Percentiles rank a stretch among this genome's conserved stretches.
phyloP scores from a whole-genome alignment of 305 asterid species.

The Solanum hybrid region DNA sequence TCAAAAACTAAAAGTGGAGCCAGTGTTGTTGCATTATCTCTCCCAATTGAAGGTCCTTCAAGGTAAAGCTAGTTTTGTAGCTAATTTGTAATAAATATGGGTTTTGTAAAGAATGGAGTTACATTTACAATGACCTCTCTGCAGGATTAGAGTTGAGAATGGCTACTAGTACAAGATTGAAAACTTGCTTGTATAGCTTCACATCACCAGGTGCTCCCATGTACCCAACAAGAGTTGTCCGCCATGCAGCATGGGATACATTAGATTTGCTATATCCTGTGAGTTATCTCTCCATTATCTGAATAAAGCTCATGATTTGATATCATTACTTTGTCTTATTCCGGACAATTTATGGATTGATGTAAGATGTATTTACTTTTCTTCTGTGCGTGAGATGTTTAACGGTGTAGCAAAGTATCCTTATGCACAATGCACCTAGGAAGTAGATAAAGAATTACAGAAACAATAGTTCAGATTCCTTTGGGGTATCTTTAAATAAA shows the following conservation, averaged over 20 bases:
- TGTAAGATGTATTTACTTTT: background rate
- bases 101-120: background rate
- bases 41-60: constrained; percentile 61
- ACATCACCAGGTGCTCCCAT: constrained; percentile 96
- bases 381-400: background rate
- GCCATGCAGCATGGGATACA: constrained; percentile 96
- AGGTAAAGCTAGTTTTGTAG: constrained; percentile 31
- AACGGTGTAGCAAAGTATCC: background rate
- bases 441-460: background rate
- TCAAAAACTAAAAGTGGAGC: constrained; percentile 93
- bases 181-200: constrained; percentile 89
- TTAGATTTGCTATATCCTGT: constrained; percentile 86
- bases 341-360: background rate
- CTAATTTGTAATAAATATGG: background rate
- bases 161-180: constrained; percentile 83
- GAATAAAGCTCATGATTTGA: background rate
- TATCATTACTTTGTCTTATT: background rate
- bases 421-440: background rate
- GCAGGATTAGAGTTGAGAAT: constrained; percentile 83
- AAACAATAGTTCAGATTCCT: background rate
- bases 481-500: background rate
- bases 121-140: background rate
- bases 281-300: constrained; percentile 21
- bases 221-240: constrained; percentile 96
- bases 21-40: constrained; percentile 86